Base-by-base conservation (phyloP, 1,284 basidiomycete species). In the Papiliotrema nemorosa region DNA sequence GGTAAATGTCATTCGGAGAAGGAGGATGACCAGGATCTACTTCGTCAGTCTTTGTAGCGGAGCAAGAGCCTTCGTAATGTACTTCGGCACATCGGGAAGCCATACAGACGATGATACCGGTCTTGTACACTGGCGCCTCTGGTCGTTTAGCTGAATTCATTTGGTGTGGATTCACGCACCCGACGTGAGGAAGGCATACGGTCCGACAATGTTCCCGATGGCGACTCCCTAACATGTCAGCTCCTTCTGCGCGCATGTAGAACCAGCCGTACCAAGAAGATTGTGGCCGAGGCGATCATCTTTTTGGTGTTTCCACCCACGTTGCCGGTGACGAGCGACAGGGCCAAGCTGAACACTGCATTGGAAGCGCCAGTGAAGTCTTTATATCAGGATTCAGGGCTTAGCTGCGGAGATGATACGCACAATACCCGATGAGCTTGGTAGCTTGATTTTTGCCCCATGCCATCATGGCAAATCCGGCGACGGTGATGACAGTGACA, bases 241-340 rank as follows among this genome's bases (percentile, higher is more conserved):
- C n/a, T n/a, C n/a, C n/a, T n/a, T n/a, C n/a, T n/a, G n/a, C n/a
- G n/a, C n/a, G n/a, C n/a, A n/a, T n/a, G n/a, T n/a, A n/a, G n/a
- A n/a, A n/a, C n/a, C n/a, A n/a, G n/a, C n/a, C n/a, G n/a, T n/a
- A n/a, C n/a, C 16, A 65, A 21, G 56, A 67, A 63, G 37, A 60
- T 58, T 16, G 60, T 42, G 14, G 56, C 59, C 3, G 56, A 55
- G 12, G 55, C 55, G 14, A 54, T n/a, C 43, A 59, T 54, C 56
- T 77, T 77, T 64, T 78, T 78, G 21, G 76, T 76, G 41, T 69
- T 69, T 5, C 77, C 77, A 26, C 71, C 76, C 12, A 77, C 73
- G 53, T 79, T 79, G 2, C 74, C 70, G 20, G 73, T 69, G 9
- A 78, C 61, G 14, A 78, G 67, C 0, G 74, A 75, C 2, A 77